Evolutionary conservation across 192 early-diverging fungal species (phyloP).

Genomic region (Dispira simplex): DNA sequence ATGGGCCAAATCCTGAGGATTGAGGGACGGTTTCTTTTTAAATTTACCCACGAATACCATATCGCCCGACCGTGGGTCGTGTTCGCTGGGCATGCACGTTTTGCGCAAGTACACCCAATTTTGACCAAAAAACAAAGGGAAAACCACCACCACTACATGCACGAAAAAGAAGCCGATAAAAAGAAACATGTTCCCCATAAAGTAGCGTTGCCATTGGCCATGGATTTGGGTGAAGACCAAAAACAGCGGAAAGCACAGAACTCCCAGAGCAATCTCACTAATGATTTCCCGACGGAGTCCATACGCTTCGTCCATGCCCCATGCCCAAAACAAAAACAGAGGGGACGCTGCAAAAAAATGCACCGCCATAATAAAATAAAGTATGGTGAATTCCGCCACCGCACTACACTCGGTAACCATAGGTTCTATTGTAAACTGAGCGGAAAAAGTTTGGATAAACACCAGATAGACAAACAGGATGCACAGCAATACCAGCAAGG

Average conservation of each 20-base stretch:
- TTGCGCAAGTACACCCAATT: background rate
- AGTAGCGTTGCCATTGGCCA: background rate
- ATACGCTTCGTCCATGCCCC: constrained; percentile 8
- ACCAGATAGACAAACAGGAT: constrained; percentile 9
- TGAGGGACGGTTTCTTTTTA: constrained; percentile 1
- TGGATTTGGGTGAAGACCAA: background rate
- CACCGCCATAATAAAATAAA: background rate
- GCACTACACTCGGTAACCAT: background rate
- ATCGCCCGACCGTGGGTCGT: background rate
- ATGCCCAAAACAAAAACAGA: constrained; percentile 4
- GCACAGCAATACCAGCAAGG: constrained; percentile 3
- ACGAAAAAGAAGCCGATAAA: background rate
- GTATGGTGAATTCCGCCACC: background rate
- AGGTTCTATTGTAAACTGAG: background rate
- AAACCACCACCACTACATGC: constrained; percentile 6
- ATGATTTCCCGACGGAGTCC: constrained; percentile 7
- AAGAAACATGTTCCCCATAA: constrained; percentile 5
- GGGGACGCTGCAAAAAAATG: background rate
- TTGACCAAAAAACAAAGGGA: background rate
- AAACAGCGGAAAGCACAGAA: background rate
- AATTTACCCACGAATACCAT: background rate
- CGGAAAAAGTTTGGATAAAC: constrained; percentile 11
- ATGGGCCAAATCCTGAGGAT: background rate
- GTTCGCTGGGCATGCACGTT: background rate
- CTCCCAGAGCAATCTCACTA: background rate